Base-by-base conservation (phyloP, 768 basidiomycete genomes). In the Podaxis mareebaensis region DNA sequence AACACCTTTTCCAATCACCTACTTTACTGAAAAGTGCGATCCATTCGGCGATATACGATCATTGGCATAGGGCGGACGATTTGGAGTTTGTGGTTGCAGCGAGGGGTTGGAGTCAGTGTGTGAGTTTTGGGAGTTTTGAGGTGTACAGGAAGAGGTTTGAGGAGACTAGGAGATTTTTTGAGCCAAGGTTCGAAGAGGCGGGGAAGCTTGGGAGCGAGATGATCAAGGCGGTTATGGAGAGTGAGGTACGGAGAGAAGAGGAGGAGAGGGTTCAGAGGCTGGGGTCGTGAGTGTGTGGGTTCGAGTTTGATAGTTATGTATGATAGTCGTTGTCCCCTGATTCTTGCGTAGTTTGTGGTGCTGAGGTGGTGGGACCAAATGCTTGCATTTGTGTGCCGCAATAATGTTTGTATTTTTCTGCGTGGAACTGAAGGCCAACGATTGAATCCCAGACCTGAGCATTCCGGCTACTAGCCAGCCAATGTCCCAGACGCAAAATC, bases 71-170 rank as follows among this genome's bases (percentile, higher is more conserved):
- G 7, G 83, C 88, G 0, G 92, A 99, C 67, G 96, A 99, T 74
- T 79, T 95, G 20, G 96, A 98, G 75, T 99, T 99, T 70, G 90
- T 95, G 22, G 79, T 98, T 24, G 96, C 95, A 0, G 94, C 95
- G 0, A 80, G 95, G 33, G 95, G 95, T 3, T 99, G 96, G 96
- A 95, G 92, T 69, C 93, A 98, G 76, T 95, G 93, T 72, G 92
- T 99, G 48, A 88, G 85, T 42, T 96, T 96, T 76, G 94, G 94
- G 12, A 89, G 83, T 75, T 97, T 98, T 74, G 93, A 96, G 66
- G 77, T 94, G 59, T 99, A 99, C 79, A 79, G 83, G 69, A 75
- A 82, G 69, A 76, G 96, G 64, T 99, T 99, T 72, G 82, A 84
- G 70, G 83, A 88, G 74, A 96, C 95, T 4, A 81, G 89, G 58